These are phyloP conservation scores for Lactarius indigo DNA, from an alignment of 768 basidiomycete genomes.

Conservation along the genomic window DNA sequence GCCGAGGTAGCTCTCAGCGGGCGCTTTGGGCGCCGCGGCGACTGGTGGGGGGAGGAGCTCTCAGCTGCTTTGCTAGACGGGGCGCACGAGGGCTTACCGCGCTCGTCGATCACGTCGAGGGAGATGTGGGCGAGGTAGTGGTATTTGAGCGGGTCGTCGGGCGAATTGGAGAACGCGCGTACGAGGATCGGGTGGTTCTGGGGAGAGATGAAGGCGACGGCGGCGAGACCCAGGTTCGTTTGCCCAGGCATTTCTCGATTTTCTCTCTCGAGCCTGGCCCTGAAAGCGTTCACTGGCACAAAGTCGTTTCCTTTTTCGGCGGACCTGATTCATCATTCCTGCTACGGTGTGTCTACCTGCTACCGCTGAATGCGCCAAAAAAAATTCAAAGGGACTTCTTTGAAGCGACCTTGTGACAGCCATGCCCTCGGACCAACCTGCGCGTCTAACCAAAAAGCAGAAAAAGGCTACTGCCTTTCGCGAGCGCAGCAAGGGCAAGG, in stretches of 20 bases:
- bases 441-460: conserved; percentile 46
- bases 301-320: conserved; percentile 2
- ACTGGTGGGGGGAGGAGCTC: conserved; percentile 22
- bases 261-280: background rate
- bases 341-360: too few relatives aligned
- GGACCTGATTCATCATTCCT: background rate
- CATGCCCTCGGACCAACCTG: conserved; percentile 15
- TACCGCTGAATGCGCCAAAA: too few relatives aligned
- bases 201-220: conserved; percentile 81
- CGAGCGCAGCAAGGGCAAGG: conserved; percentile 25
- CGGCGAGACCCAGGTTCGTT: conserved; percentile 65
- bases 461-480: conserved; percentile 45
- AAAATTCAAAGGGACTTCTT: too few relatives aligned
- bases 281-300: too few relatives aligned
- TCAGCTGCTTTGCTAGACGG: background rate
- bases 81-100: conserved; percentile 49
- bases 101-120: conserved; percentile 88
- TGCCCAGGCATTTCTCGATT: conserved; percentile 44
- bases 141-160: conserved; percentile 68
- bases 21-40: conserved; percentile 49
- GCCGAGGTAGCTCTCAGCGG: conserved; percentile 76
- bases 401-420: too few relatives aligned
- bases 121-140: conserved; percentile 91
- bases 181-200: conserved; percentile 81
- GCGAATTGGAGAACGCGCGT: conserved; percentile 60